phyloP scores from a whole-genome alignment of 106 monocot genomes.

The Acanthochlamys bracteata region DNA sequence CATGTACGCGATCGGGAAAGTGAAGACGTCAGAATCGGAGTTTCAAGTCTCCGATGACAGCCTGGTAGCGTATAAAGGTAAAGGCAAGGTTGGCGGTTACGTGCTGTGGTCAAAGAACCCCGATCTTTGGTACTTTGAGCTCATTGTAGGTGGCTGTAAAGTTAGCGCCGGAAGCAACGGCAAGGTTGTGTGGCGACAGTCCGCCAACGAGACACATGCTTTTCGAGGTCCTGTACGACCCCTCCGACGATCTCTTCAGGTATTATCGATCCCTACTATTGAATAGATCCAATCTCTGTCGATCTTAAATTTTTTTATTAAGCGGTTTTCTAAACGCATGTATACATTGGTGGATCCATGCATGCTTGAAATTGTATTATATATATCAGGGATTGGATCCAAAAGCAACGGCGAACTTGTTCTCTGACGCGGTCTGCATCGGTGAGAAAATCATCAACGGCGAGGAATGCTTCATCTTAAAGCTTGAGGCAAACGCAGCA shows the following conservation, averaged over 20 bases:
- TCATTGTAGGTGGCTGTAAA: conserved; percentile 61
- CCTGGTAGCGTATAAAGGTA: conserved; percentile 15
- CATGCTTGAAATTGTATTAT: too few relatives aligned
- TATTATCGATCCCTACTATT: conserved; percentile 1
- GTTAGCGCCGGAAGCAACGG: conserved; percentile 65
- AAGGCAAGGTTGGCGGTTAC: conserved; percentile 56
- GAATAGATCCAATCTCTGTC: too few relatives aligned
- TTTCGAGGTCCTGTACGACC: conserved; percentile 57
- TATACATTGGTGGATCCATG: not conserved
- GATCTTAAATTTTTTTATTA: too few relatives aligned
- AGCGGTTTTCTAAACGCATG: too few relatives aligned
- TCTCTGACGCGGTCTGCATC: conserved; percentile 75
- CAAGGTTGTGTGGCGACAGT: conserved; percentile 58
- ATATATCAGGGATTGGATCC: conserved; percentile 60
- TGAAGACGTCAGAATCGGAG: conserved; percentile 63
- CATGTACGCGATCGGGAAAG: conserved; percentile 76
- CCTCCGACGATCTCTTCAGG: conserved; percentile 60
- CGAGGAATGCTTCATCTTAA: conserved; percentile 89
- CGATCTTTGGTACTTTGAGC: conserved; percentile 67
- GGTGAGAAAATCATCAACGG: conserved; percentile 74
- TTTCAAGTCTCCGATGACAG: conserved; percentile 56
- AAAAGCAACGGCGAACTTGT: conserved; percentile 62
- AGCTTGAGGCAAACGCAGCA: conserved; percentile 56
- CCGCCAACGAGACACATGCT: conserved; percentile 42
- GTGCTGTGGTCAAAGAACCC: conserved; percentile 68